A percentile compares a stretch with the other conserved stretches of the same genome.
Evolutionary conservation across 2,329 filamentous ascomycete genomes (phyloP).

Genomic region (Trichoderma oligosporum): DNA sequence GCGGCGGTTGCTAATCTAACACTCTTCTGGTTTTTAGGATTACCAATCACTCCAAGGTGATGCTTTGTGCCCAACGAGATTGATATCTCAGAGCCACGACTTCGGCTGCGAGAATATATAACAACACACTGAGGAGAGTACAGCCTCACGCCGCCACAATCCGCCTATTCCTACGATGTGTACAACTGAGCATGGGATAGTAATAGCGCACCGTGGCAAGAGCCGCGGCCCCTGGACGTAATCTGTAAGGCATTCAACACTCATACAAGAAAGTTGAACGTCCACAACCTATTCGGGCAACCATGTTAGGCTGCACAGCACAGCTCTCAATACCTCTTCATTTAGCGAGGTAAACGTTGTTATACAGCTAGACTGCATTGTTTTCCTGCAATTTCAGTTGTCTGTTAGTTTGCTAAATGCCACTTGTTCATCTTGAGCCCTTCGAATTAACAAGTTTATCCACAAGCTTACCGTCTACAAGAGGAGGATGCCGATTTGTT

Average conservation of each 20-base stretch:
- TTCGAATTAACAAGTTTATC: background rate
- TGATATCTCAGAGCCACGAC: background rate
- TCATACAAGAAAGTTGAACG: background rate
- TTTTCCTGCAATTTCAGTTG: background rate
- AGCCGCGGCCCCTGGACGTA: background rate
- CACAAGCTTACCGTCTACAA: background rate
- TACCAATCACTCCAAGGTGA: background rate
- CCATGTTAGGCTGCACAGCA: background rate
- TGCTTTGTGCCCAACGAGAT: too few species aligned
- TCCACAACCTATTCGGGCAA: background rate
- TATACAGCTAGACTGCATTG: background rate
- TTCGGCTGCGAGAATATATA: background rate
- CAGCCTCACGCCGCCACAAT: background rate
- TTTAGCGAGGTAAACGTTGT: background rate
- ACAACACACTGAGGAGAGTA: background rate
- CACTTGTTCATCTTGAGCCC: too few species aligned
- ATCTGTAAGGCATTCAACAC: background rate
- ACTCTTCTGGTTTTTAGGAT: background rate
- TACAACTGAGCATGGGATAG: background rate
- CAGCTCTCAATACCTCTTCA: background rate
- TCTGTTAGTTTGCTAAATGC: background rate
- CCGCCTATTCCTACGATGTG: background rate
- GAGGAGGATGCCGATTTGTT: background rate
- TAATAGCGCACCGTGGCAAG: background rate
- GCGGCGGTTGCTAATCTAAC: background rate